phyloP scores from a whole-genome alignment of 1,284 basidiomycete species.

The Nidula niveotomentosa region DNA sequence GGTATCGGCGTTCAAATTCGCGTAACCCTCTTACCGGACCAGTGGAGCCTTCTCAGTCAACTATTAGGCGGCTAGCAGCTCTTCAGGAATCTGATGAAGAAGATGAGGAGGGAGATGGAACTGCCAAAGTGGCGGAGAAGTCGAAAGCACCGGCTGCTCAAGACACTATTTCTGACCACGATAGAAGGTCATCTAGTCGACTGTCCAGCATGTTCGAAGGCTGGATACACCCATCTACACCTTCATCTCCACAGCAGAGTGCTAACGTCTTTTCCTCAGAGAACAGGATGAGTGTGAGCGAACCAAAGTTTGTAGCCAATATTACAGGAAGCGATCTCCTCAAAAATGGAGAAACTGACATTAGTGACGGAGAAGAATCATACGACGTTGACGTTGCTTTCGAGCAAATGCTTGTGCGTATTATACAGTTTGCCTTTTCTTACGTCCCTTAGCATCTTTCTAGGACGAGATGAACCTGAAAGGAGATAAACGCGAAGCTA shows the following conservation, averaged over 20 bases:
- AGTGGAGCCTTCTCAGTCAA: slow-evolving; percentile 49
- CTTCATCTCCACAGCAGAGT: slow-evolving; percentile 31
- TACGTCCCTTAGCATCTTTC: not conserved
- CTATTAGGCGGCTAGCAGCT: slow-evolving; percentile 47
- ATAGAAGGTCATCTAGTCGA: slow-evolving; percentile 56
- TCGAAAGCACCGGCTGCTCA: slow-evolving; percentile 2
- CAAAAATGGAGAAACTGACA: slow-evolving; percentile 8
- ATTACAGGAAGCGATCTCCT: slow-evolving; percentile 25
- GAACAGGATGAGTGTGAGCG: slow-evolving; percentile 64
- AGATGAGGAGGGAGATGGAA: slow-evolving; percentile 53
- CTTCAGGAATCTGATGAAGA: slow-evolving; percentile 52
- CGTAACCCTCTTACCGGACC: slow-evolving; percentile 45
- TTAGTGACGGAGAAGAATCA: slow-evolving; percentile 28
- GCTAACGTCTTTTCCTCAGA: slow-evolving; percentile 29
- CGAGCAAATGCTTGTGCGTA: slow-evolving; percentile 65
- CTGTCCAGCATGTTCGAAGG: slow-evolving; percentile 64
- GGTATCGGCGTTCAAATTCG: slow-evolving; percentile 71
- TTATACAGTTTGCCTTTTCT: not conserved
- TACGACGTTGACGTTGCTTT: slow-evolving; percentile 35
- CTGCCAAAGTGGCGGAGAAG: slow-evolving; percentile 46
- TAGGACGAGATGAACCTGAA: slow-evolving; percentile 75
- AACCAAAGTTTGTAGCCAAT: slow-evolving; percentile 54
- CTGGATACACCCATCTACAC: slow-evolving; percentile 48
- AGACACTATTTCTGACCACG: slow-evolving; percentile 13
- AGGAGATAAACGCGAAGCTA: slow-evolving; percentile 62